A percentile compares a stretch with the other conserved stretches of the same genome.
phyloP scores from a whole-genome alignment of 2,329 filamentous ascomycete genomes.

The Fonsecaea monophora region DNA sequence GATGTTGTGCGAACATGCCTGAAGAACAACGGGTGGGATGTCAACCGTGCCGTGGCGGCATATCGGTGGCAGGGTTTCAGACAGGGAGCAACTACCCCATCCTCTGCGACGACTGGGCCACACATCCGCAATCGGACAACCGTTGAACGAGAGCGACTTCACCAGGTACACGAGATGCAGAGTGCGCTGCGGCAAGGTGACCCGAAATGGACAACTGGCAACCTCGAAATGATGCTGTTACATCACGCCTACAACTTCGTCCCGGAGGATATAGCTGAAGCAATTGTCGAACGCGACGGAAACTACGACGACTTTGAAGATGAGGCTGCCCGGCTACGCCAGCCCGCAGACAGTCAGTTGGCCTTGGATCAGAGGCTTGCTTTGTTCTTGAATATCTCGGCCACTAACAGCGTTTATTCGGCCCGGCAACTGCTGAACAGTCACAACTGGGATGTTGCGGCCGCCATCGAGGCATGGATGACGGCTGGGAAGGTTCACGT shows the following conservation, averaged over 20 bases:
- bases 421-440: constrained; percentile 8
- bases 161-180: constrained; percentile 2
- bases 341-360: neutral
- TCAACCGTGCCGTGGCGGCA: constrained; percentile 23
- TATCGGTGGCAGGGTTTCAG: constrained; percentile 14
- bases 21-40: constrained; percentile 18
- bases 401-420: constrained; percentile 21
- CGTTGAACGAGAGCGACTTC: constrained; percentile 13
- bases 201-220: neutral
- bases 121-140: neutral
- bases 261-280: neutral
- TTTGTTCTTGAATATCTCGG: constrained; percentile 25
- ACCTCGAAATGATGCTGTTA: constrained; percentile 19
- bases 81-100: neutral
- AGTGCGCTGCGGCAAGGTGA: neutral
- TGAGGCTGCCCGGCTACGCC: neutral
- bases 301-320: constrained; percentile 2
- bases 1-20: constrained; percentile 10
- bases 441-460: constrained; percentile 51
- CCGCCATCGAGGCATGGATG: constrained; percentile 80
- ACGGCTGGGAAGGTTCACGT: constrained; percentile 8
- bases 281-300: constrained; percentile 1
- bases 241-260: constrained; percentile 6
- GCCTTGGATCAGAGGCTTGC: constrained; percentile 22
- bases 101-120: neutral